These are phyloP conservation scores for Inga leiocalycina DNA, from an alignment of 306 rosid genomes.

Conservation along the genomic window DNA sequence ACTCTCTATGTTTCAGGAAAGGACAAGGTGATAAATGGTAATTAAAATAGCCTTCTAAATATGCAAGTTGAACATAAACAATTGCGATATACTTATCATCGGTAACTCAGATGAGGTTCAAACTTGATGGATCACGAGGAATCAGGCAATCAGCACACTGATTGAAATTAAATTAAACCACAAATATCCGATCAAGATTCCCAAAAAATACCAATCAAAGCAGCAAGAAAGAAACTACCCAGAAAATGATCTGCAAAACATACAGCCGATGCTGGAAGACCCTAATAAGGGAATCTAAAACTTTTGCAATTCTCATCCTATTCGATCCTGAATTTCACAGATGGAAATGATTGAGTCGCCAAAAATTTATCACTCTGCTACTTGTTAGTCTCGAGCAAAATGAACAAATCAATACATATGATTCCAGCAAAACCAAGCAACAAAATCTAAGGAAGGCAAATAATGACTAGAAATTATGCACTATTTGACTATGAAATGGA, in stretches of 20 bases:
- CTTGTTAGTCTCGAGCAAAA: background rate
- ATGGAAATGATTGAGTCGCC: background rate
- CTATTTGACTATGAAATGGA: background rate
- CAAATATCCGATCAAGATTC: background rate
- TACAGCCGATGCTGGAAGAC: background rate
- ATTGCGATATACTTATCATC: background rate
- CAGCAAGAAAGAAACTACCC: background rate
- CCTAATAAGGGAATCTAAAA: background rate
- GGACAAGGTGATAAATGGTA: slow-evolving; percentile 8
- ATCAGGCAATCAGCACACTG: background rate
- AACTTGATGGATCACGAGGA: background rate
- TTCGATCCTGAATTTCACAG: background rate
- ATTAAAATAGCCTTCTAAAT: slow-evolving; percentile 2
- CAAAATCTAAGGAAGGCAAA: background rate
- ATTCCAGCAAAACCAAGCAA: background rate
- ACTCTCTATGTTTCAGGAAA: background rate
- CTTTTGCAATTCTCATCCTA: background rate
- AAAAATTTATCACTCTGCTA: background rate
- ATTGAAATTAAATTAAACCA: background rate
- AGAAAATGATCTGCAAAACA: background rate
- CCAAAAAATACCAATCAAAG: background rate
- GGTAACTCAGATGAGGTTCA: background rate
- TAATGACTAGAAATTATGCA: background rate
- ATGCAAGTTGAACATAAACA: background rate
- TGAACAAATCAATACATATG: background rate